Percentiles rank a stretch among this genome's conserved stretches.
phyloP scores from a whole-genome alignment of 331 rosid genomes.

The Erythrophleum ivorense region DNA sequence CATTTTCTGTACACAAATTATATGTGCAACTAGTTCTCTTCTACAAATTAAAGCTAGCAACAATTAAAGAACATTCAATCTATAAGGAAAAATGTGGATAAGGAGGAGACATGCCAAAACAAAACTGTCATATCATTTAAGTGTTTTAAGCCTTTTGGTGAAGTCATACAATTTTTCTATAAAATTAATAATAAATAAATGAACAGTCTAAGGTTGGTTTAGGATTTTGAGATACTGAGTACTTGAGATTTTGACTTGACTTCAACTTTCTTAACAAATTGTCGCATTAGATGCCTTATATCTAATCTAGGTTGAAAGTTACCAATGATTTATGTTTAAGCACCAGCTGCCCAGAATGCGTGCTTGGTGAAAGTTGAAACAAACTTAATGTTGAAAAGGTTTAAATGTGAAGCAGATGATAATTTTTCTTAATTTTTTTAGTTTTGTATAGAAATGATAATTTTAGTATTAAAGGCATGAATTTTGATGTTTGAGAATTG shows the following conservation, averaged over 20 bases:
- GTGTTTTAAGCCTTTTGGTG: constrained; percentile 22
- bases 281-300: constrained; percentile 2
- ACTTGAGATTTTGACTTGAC: constrained; percentile 17
- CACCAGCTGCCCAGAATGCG: neutral
- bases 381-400: constrained; percentile 1
- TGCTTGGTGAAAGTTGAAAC: constrained; percentile 21
- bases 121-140: constrained; percentile 21
- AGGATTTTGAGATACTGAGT: constrained; percentile 10
- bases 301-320: neutral
- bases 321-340: neutral
- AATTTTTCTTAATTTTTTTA: too few relatives aligned
- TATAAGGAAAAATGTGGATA: neutral
- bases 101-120: constrained; percentile 29
- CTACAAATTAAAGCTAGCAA: neutral
- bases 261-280: constrained; percentile 8
- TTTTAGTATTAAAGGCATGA: constrained; percentile 3
- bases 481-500: constrained; percentile 12
- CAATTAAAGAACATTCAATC: neutral
- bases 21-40: constrained; percentile 7
- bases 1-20: neutral
- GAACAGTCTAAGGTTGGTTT: constrained; percentile 28
- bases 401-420: neutral
- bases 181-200: constrained; percentile 12
- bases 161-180: constrained; percentile 7
- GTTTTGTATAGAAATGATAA: neutral